Conservation (phyloP, 1,284 basidiomycete genomes). For the Rugosomyces carneus region DNA sequence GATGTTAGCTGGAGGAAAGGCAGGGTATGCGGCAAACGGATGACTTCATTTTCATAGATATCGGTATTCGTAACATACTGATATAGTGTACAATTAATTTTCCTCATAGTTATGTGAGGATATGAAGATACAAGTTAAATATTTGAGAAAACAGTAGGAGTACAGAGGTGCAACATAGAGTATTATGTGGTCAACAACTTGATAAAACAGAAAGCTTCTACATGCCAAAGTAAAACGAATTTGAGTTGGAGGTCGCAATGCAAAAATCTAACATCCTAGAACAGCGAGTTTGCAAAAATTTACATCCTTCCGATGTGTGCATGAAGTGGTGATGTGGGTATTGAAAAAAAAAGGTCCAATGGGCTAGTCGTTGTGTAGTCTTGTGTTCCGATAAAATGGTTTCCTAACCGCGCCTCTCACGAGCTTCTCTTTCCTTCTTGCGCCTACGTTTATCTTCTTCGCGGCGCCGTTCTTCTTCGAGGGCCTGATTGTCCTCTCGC, state of each 20-base stretch:
- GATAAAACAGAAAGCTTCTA: too few relatives aligned
- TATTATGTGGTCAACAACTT: too few relatives aligned
- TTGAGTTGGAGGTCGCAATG: not conserved
- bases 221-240: not conserved
- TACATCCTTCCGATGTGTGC: not conserved
- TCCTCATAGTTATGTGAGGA: too few relatives aligned
- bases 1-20: too few relatives aligned
- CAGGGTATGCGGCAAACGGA: too few relatives aligned
- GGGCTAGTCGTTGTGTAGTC: not conserved
- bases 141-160: too few relatives aligned
- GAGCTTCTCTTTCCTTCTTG: slow-evolving; percentile 33
- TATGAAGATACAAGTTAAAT: too few relatives aligned
- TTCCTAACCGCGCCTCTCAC: not conserved
- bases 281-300: not conserved
- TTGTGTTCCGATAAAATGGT: not conserved
- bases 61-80: too few relatives aligned
- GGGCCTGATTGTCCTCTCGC: slow-evolving; percentile 56
- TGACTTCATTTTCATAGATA: too few relatives aligned
- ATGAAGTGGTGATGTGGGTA: not conserved
- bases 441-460: slow-evolving; percentile 70
- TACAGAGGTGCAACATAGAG: too few relatives aligned
- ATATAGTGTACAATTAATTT: too few relatives aligned
- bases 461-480: slow-evolving; percentile 57
- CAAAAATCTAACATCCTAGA: not conserved
- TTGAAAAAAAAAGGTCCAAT: not conserved